Percentiles rank a stretch among this genome's conserved stretches.
These are phyloP conservation scores for Fonsecaea erecta DNA, from an alignment of 2,329 filamentous ascomycete species.

Conservation along the genomic window DNA sequence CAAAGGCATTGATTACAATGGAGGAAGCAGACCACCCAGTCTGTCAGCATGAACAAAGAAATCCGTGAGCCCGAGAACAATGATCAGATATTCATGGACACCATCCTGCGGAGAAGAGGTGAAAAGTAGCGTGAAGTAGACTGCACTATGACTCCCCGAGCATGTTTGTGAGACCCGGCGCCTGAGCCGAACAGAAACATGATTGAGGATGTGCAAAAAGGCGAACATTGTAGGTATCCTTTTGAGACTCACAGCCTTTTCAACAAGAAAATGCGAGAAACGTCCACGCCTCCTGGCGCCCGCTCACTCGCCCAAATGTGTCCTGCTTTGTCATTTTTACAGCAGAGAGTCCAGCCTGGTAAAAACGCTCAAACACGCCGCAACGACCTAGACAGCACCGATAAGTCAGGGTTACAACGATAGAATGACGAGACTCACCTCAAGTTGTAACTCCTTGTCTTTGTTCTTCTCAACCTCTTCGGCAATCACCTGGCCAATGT, in stretches of 20 bases:
- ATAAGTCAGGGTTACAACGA: neutral
- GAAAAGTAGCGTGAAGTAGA: neutral
- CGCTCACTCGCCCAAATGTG: neutral
- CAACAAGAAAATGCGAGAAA: neutral
- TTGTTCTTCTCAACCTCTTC: constrained; percentile 87
- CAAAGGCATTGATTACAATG: neutral
- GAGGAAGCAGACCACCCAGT: neutral
- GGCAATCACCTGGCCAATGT: constrained; percentile 81
- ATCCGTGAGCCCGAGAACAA: neutral
- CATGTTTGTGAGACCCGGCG: neutral
- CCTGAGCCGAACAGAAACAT: neutral
- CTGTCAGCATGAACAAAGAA: neutral
- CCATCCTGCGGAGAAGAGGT: neutral
- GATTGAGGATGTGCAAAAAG: neutral
- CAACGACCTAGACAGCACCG: constrained; percentile 66
- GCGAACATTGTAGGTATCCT: constrained; percentile 3
- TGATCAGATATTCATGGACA: neutral
- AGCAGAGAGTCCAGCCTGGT: constrained; percentile 95
- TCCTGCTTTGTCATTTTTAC: constrained; percentile 48
- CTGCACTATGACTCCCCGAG: neutral
- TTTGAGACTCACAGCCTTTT: neutral
- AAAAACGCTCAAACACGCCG: constrained; percentile 95
- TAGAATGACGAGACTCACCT: constrained; percentile 64
- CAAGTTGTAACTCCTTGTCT: constrained; percentile 93
- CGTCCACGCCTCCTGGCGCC: neutral